Percentiles rank a stretch among this genome's conserved stretches.
These are phyloP conservation scores for Aspergillaceae sp. DNA, from an alignment of 2,329 filamentous ascomycete genomes.

Conservation along the genomic window DNA sequence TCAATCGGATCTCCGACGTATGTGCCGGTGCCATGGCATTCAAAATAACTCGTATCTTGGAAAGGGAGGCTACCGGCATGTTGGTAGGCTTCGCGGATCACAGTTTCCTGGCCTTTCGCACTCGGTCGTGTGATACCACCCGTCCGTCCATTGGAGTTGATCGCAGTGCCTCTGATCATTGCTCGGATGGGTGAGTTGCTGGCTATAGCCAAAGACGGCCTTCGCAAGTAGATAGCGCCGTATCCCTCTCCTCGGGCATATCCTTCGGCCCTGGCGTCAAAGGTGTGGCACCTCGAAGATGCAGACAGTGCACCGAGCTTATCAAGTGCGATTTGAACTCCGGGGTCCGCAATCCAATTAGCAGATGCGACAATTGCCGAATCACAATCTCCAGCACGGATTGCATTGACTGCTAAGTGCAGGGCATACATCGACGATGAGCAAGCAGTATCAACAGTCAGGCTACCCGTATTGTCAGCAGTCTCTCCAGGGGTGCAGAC, in stretches of 20 bases:
- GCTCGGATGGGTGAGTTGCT: constrained; percentile 37
- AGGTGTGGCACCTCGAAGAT: constrained; percentile 18
- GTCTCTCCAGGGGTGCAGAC: no score
- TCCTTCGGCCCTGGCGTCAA: constrained; percentile 22
- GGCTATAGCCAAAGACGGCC: constrained; percentile 36
- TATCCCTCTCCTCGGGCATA: constrained; percentile 27
- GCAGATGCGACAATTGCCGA: constrained; percentile 26
- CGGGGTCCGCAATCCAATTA: constrained; percentile 23
- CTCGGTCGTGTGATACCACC: constrained; percentile 8
- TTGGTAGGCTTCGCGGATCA: constrained; percentile 8
- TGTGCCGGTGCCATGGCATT: constrained; percentile 11
- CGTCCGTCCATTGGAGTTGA: constrained; percentile 16
- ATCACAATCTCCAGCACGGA: constrained; percentile 7
- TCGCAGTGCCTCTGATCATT: constrained; percentile 4
- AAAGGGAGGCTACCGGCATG: constrained; percentile 1
- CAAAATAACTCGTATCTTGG: constrained; percentile 4
- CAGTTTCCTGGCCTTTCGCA: constrained; percentile 7
- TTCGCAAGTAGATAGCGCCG: constrained; percentile 26
- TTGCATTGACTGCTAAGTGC: constrained; percentile 19
- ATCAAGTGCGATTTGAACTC: constrained; percentile 16
- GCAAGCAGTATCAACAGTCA: constrained; percentile 30
- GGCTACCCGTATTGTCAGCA: constrained; percentile 4
- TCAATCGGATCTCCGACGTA: constrained; percentile 7
- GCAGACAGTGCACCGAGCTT: constrained; percentile 28
- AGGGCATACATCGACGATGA: constrained; percentile 26